Conservation (phyloP, 495 filamentous ascomycete genomes). For the Chaetomidium leptoderma region DNA sequence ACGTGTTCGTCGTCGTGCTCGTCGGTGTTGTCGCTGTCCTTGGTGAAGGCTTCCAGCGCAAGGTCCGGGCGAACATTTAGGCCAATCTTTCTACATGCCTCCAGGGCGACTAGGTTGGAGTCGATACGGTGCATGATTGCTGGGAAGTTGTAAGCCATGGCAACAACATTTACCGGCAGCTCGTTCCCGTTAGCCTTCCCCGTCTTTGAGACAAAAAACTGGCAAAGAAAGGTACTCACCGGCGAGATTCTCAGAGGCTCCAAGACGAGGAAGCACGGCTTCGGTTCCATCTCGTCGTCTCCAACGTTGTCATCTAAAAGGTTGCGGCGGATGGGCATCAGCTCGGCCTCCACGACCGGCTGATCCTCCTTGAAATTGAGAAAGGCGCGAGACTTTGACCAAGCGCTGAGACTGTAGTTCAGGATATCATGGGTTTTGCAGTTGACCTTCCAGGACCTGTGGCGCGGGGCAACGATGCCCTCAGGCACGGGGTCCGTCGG, state of each 20-base stretch:
- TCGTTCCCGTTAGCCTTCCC: slow-evolving; percentile 34
- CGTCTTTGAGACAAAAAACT: not conserved
- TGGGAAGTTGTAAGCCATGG: slow-evolving; percentile 70
- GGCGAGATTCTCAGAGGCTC: slow-evolving; percentile 64
- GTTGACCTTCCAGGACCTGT: slow-evolving; percentile 24
- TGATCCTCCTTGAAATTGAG: slow-evolving; percentile 54
- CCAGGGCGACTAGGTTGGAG: slow-evolving; percentile 72
- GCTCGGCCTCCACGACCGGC: slow-evolving; percentile 71
- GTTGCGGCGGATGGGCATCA: slow-evolving; percentile 72
- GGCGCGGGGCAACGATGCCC: slow-evolving; percentile 28
- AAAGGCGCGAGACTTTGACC: slow-evolving; percentile 30
- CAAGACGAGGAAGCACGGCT: slow-evolving; percentile 46
- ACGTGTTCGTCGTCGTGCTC: slow-evolving; percentile 67
- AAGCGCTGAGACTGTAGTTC: slow-evolving; percentile 45
- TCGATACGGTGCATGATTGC: slow-evolving; percentile 81
- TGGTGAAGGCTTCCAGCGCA: slow-evolving; percentile 88
- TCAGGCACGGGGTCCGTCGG: slow-evolving; percentile 39
- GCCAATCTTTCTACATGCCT: slow-evolving; percentile 55
- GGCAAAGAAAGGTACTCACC: slow-evolving; percentile 48
- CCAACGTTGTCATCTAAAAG: slow-evolving; percentile 60
- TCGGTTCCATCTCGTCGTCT: slow-evolving; percentile 32
- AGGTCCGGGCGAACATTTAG: slow-evolving; percentile 57
- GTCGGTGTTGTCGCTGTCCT: slow-evolving; percentile 87
- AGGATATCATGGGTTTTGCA: slow-evolving; percentile 33
- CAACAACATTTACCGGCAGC: slow-evolving; percentile 61